These are phyloP conservation scores for Tetrastigma voinierianum DNA, from an alignment of 164 flowering plant genomes.

Conservation along the genomic window DNA sequence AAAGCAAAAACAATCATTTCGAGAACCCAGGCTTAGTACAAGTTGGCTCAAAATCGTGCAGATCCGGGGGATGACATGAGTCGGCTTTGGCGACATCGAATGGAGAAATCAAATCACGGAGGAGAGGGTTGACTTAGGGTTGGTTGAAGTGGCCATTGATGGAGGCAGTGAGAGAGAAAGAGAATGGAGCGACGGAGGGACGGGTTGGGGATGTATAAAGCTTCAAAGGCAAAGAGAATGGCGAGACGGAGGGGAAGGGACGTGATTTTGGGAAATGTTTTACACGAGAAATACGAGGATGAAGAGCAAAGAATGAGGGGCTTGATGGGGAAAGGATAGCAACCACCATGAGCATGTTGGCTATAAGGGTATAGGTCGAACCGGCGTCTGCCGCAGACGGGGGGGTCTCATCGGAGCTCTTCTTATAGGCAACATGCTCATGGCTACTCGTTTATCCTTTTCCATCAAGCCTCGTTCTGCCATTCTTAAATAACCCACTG, in stretches of 20 bases:
- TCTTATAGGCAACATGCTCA: conserved; percentile 21
- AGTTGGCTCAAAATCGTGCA: conserved; percentile 59
- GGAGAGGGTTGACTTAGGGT: conserved; percentile 50
- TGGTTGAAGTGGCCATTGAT: conserved; percentile 7
- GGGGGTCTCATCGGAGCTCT: not conserved
- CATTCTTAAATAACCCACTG: too few species aligned
- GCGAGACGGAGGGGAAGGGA: conserved; percentile 82
- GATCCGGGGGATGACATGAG: conserved; percentile 84
- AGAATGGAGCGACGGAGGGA: not conserved
- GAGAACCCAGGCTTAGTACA: conserved; percentile 28
- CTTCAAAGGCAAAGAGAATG: conserved; percentile 67
- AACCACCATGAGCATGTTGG: conserved; percentile 35
- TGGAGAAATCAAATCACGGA: conserved; percentile 71
- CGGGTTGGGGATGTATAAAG: conserved; percentile 15
- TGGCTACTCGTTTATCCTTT: conserved; percentile 44
- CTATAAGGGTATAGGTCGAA: too few species aligned
- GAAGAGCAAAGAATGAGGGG: conserved; percentile 17
- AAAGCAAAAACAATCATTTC: not conserved
- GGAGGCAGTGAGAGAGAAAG: conserved; percentile 13
- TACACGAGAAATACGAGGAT: conserved; percentile 26
- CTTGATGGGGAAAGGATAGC: conserved; percentile 39
- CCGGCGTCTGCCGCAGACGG: too few species aligned
- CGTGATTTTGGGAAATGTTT: conserved; percentile 45
- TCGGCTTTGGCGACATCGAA: conserved; percentile 70
- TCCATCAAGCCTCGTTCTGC: conserved; percentile 26